Percentiles rank a stretch among this genome's conserved stretches.
phyloP scores from a whole-genome alignment of 306 rosid species.

The Prunus persica region DNA sequence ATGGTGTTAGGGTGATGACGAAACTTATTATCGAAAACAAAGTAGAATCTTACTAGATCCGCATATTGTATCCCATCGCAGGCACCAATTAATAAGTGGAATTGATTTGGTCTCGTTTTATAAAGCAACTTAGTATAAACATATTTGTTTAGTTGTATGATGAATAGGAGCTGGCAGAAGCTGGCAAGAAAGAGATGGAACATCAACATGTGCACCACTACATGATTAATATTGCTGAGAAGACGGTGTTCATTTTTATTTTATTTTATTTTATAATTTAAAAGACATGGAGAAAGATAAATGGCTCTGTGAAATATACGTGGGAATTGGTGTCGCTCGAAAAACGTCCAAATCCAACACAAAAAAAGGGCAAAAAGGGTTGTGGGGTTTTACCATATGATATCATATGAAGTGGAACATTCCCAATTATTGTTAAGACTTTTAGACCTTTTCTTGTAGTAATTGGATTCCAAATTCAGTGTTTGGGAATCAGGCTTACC shows the following conservation, averaged over 20 bases:
- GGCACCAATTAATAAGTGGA: neutral
- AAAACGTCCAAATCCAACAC: neutral
- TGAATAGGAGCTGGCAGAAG: conserved; percentile 14
- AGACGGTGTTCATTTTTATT: neutral
- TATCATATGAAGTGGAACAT: neutral
- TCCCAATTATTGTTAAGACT: neutral
- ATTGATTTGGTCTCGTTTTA: conserved; percentile 1
- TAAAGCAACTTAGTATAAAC: neutral
- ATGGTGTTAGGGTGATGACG: no score
- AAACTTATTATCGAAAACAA: no score
- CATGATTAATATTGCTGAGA: neutral
- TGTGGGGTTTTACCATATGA: neutral
- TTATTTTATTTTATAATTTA: no score
- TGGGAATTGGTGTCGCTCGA: neutral
- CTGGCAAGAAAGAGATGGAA: conserved; percentile 14
- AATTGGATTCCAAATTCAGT: neutral
- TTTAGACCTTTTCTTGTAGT: neutral
- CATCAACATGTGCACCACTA: conserved; percentile 1
- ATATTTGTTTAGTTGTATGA: neutral
- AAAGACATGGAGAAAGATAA: neutral
- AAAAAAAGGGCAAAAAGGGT: neutral
- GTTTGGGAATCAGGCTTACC: neutral
- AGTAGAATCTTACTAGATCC: no score
- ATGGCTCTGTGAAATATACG: neutral
- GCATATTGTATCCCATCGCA: neutral